Evolutionary conservation across 2,329 filamentous ascomycete genomes (phyloP).

Genomic region (Venturia aucupariae): DNA sequence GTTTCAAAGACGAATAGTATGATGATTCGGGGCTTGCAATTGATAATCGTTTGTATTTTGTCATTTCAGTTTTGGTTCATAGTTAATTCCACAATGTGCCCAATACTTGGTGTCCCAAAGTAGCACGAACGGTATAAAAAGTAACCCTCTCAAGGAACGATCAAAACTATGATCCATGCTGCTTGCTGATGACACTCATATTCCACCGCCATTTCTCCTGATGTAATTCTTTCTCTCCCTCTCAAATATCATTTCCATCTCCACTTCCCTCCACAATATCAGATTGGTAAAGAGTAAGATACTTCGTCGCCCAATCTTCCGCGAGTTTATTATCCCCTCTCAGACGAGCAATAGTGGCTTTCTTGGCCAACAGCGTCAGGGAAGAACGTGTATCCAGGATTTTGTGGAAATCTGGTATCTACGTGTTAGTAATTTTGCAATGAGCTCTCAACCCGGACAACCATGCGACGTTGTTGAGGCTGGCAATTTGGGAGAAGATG

Average conservation of each 20-base stretch:
- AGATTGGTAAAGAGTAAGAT: conserved; percentile 19
- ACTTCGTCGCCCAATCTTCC: conserved; percentile 20
- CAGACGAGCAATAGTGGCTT: conserved; percentile 64
- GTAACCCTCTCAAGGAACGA: no score
- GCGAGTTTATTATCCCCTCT: conserved; percentile 44
- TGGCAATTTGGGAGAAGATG: not conserved
- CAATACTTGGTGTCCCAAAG: no score
- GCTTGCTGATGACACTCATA: no score
- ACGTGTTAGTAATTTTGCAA: not conserved
- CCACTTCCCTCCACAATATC: conserved; percentile 6
- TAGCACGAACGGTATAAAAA: no score
- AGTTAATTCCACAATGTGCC: no score
- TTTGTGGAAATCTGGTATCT: conserved; percentile 46
- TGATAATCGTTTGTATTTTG: no score
- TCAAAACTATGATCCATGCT: no score
- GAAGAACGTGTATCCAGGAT: conserved; percentile 61
- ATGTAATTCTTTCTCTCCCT: no score
- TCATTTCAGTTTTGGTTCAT: no score
- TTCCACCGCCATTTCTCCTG: not conserved
- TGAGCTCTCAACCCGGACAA: conserved; percentile 20
- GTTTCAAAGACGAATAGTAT: no score
- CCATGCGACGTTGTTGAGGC: not conserved
- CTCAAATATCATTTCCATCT: not conserved
- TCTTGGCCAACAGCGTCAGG: conserved; percentile 74
- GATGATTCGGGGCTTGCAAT: no score